Base-by-base conservation (phyloP, 2,329 filamentous ascomycete genomes). In the Bipolaris sorokiniana region DNA sequence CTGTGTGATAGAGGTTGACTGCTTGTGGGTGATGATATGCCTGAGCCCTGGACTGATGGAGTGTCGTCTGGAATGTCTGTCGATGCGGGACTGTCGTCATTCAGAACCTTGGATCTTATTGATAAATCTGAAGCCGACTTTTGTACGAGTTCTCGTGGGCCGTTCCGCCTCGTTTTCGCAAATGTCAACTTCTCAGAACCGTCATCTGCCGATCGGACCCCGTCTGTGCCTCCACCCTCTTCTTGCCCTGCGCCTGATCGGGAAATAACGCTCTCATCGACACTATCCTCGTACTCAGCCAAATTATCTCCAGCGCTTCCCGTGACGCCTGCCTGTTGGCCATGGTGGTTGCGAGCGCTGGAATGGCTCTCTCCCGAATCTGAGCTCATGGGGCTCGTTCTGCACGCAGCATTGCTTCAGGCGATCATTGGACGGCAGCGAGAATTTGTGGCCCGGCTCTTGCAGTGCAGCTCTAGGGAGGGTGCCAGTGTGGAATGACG, bases 1-100 rank as follows among this genome's bases (percentile, higher is more conserved):
- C 86, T 87, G 57, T 88, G 82, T 34, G 89, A 88, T 3, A 88
- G 87, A 26, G 92, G 83, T 36, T 90, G 80, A 69, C 89, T 92
- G 77, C 91, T 92, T 36, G 87, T 85, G n/a, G 88, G 86, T 5
- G 91, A 83, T 18, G 84, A 86, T 15, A 79, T 68, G 51, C 81
- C 59, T 10, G 84, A 87, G 48, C 80, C 84, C 80, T 91, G 90
- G 51, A 94, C 75, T 16, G 94, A 97, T 22, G 91, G 91, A 7
- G 91, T 89, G 74, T 96, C 90, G 70, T 96, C 92, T 18, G 91
- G 90, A 23, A 87, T 88, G 5, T 92, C 96, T 55, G 87, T 75
- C 13, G 90, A 92, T 48, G 85, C 82, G 7, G 89, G 89, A 69
- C 91, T 96, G 42, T 84, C 86, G 20, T 69, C 68, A 16, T 62